Base-by-base conservation (phyloP, 73 alveolate genomes). In the Loxodes magnus region DNA sequence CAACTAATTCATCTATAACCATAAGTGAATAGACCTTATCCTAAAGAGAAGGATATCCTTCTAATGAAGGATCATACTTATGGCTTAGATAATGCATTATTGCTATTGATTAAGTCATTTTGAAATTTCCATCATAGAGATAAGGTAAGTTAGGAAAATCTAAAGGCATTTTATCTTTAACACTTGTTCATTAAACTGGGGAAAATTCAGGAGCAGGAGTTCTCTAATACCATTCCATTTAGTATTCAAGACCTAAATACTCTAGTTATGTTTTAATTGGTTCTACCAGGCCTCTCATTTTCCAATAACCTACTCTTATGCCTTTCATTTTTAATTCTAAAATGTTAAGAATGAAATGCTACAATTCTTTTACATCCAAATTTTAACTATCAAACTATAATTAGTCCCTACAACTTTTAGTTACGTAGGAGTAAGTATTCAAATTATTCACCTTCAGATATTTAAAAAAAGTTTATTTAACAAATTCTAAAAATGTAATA, bases 241-340 rank as follows among this genome's bases (percentile, higher is more conserved):
- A 30, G 21, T 10, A 55, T 9, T 55, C 64, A 4, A 55, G 12
- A 20, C 28, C 64, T 35, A 55, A 22, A 55, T 55, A 38, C 10
- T 38, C 46, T 1, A 55, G 64, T 6, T 35, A 33, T 9, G 19
- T 22, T 55, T 53, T 36, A 7, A 55, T 55, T 10, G 64, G 64
- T 9, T 55, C 68, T 3, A 25, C 64, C 7, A 55, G 30, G 9
- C 64, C 64, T 38, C 68, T 49, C 0, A 38, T 55, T 35, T 38
- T 55, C 68, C 68, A 55, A 24, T 55, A 55, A 19, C 64, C 68
- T 38, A 50, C n/a, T n/a, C n/a, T n/a, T n/a, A n/a, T n/a, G n/a
- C n/a, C n/a, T n/a, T n/a, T n/a, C n/a, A n/a, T n/a, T n/a, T n/a
- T n/a, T n/a, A n/a, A n/a, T n/a, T n/a, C n/a, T n/a, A n/a, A n/a